phyloP scores from a whole-genome alignment of 2,329 filamentous ascomycete species.

The Escovopsis sp. region DNA sequence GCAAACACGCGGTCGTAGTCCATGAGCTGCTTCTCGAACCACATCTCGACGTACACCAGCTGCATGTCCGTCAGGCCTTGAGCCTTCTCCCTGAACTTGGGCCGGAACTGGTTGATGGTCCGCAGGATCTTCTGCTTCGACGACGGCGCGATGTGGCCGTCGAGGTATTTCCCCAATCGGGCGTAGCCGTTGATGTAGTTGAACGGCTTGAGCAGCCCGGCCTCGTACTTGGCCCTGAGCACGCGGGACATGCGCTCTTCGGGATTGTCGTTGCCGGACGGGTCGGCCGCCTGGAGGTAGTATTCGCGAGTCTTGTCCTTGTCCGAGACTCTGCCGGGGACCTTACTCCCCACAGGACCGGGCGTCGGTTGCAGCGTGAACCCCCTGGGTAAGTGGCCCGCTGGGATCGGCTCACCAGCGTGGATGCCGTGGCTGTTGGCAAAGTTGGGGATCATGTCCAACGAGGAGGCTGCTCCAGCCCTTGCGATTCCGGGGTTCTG shows the following conservation, averaged over 20 bases:
- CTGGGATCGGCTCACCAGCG: constrained; percentile 6
- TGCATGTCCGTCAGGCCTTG: constrained; percentile 87
- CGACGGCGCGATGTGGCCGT: constrained; percentile 65
- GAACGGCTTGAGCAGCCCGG: constrained; percentile 86
- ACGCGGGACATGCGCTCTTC: constrained; percentile 94
- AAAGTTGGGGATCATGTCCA: constrained; percentile 35
- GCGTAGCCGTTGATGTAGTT: constrained; percentile 97
- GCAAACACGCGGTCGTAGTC: constrained; percentile 98
- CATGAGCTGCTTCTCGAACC: constrained; percentile 94
- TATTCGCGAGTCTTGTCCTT: constrained; percentile 73
- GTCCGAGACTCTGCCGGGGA: constrained; percentile 20
- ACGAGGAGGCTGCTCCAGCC: constrained; percentile 17
- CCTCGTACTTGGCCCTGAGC: constrained; percentile 89
- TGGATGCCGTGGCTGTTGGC: constrained; percentile 23
- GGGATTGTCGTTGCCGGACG: constrained; percentile 68
- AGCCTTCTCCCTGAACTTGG: constrained; percentile 91
- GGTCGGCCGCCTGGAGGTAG: constrained; percentile 93
- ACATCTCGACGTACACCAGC: constrained; percentile 92
- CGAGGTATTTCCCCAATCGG: constrained; percentile 79
- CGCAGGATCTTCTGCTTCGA: constrained; percentile 85
- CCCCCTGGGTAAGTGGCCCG: constrained; percentile 12
- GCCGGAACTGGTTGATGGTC: constrained; percentile 83
- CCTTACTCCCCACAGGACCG: constrained; percentile 3
- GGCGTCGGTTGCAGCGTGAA: constrained; percentile 9
- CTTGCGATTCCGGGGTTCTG: constrained; percentile 29